These are phyloP conservation scores for Penicillium coffeae DNA, from an alignment of 495 filamentous ascomycete genomes.

Conservation along the genomic window DNA sequence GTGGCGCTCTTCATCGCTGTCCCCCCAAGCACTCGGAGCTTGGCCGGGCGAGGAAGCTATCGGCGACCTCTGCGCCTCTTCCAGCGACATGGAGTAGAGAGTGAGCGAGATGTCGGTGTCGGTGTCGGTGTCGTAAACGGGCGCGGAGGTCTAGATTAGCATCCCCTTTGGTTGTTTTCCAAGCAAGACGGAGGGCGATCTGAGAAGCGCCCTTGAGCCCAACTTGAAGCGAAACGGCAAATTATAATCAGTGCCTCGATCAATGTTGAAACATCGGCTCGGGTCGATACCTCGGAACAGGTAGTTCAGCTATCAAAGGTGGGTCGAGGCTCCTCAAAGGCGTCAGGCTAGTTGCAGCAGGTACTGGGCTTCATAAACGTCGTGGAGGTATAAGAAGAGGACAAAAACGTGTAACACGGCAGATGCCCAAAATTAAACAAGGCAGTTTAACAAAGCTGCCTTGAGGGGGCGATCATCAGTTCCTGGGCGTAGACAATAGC, in stretches of 20 bases:
- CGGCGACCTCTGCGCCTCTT: conserved; percentile 43
- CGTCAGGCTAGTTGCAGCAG: too few relatives aligned
- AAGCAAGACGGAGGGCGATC: too few relatives aligned
- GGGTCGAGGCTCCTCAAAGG: not conserved
- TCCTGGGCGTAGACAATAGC: too few relatives aligned
- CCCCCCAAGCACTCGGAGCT: conserved; percentile 33
- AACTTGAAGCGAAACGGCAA: not conserved
- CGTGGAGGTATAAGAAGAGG: too few relatives aligned
- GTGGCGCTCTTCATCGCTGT: conserved; percentile 26
- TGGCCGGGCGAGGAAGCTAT: conserved; percentile 29
- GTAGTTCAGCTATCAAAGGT: not conserved
- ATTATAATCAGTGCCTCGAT: not conserved
- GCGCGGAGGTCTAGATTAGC: not conserved
- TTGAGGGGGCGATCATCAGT: not conserved
- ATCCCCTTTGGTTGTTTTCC: too few relatives aligned
- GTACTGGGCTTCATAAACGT: too few relatives aligned
- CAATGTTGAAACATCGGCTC: not conserved
- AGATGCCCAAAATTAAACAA: not conserved
- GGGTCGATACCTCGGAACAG: not conserved
- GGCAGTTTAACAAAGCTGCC: not conserved
- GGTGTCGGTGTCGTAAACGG: too few relatives aligned
- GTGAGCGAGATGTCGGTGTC: conserved; percentile 43
- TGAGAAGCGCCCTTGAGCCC: not conserved
- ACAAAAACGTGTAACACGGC: not conserved
- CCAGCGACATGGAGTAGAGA: conserved; percentile 42